Evolutionary conservation across 768 basidiomycete species (phyloP), one percentile per base, ranked within the genome.

Genomic region (Udeniomyces megalosporus): DNA sequence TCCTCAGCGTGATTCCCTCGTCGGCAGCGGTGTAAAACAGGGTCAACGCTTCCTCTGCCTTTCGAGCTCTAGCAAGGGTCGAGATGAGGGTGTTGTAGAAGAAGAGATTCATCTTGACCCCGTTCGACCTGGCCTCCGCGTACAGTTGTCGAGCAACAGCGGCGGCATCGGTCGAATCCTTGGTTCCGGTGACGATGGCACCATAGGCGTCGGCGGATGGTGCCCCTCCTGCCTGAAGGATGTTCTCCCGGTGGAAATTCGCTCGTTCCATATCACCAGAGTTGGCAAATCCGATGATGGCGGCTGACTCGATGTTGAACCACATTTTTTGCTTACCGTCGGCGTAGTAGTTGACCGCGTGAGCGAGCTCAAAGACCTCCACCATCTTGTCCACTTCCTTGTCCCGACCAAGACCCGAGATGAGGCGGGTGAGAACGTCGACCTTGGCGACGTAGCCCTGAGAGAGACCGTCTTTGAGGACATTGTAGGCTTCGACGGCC

Each of bases 41-140:
- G 65, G 85, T 83, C 58, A 99, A 74, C 0, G 90, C 91, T 52
- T 82, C 78, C 66, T 95, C 91, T 0, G 90, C 88, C 74, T 93
- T 93, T 67, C 95, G 81, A 3, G 95, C 95, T 73, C 86, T 89
- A 34, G 89, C 84, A 11, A 99, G 80, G 76, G 93, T 92, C 66
- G 88, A 90, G 74, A 99, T 96, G 75, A 92, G 85, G 68, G 88
- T 96, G 77, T 99, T 97, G 78, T 86, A 99, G 44, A 99, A 80
- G 75, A 85, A 99, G 51, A 84, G 78, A 70, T 88, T 91, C 17
- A 89, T 85, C 34, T 69, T 67, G 44, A 93, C 86, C 10, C 82
- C 82, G 29, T 81, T 79, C 48, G 75, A 72, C 64, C 82, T 79
- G 24, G 85, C 79, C 73, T 99, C 92, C 31, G 83, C 76, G 76